Base-by-base conservation (phyloP, 805 yeast species). In the Pichia pseudocactophila region DNA sequence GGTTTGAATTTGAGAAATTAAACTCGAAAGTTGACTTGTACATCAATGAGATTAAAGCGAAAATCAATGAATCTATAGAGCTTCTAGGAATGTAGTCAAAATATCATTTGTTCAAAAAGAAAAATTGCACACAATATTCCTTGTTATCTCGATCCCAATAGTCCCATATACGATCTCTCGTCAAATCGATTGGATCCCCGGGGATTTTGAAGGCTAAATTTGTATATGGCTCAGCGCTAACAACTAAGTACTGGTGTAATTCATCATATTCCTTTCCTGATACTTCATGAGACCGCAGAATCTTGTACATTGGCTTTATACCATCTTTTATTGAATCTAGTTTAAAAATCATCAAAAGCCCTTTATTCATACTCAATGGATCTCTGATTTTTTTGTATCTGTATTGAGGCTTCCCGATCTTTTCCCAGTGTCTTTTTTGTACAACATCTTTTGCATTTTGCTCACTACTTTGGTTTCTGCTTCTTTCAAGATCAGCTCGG, bases 181-280 rank as follows among this genome's bases (percentile, higher is more conserved):
- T 39, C 37, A 54, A 45, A 46, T 72, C 77, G 12, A 78, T 65
- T 19, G 77, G 75, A 17, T 56, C 66, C 13, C 76, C 68, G 1
- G 95, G 95, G 11, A 92, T 68, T 45, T 85, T 80, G 44, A 90
- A 66, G 1, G 82, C 83, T 9, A 87, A 68, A 45, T 80, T 86
- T 47, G 87, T 90, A 59, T 86, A 92, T 2, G 97, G 97, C 57
- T 87, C 96, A 3, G 82, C 92, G n/a, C 88, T 79, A 0, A 89
- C 63, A 10, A 89, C 78, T 49, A 92, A 53, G 57, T 80, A 89
- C 61, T 83, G 94, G 60, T 57, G 77, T 9, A 67, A 64, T 27
- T 71, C 65, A 40, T 75, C 76, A 53, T 53, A 39, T 1, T 50
- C 49, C 52, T 72, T n/a, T n/a, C n/a, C 75, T 5, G 68, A 63